phyloP scores from a whole-genome alignment of 2,329 filamentous ascomycete genomes.

The Sporothrix phasma region DNA sequence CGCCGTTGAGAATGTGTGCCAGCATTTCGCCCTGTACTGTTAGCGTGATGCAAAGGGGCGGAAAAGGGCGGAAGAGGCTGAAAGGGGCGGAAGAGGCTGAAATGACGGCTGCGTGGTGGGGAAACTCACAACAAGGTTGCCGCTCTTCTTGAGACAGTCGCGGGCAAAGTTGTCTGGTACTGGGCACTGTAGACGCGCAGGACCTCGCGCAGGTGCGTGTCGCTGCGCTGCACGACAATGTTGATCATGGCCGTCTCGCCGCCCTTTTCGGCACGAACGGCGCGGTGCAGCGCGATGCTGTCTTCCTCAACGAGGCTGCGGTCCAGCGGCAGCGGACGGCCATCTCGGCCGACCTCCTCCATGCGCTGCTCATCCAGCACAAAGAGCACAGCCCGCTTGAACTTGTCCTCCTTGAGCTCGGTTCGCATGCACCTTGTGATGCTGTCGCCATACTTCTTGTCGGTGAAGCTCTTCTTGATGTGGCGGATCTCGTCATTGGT shows the following conservation, averaged over 20 bases:
- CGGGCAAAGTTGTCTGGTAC: constrained; percentile 74
- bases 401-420: constrained; percentile 92
- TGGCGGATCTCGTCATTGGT: constrained; percentile 74
- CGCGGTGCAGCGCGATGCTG: constrained; percentile 57
- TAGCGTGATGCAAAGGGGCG: background rate
- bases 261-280: constrained; percentile 63
- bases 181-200: constrained; percentile 64
- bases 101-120: background rate
- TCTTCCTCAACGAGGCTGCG: constrained; percentile 56
- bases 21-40: constrained; percentile 74
- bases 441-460: constrained; percentile 82
- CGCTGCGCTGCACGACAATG: constrained; percentile 71
- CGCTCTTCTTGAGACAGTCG: constrained; percentile 78
- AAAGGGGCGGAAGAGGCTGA: constrained; percentile 4
- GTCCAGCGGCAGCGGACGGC: constrained; percentile 49
- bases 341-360: constrained; percentile 63
- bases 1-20: constrained; percentile 89
- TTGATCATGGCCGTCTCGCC: constrained; percentile 82
- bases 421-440: constrained; percentile 78
- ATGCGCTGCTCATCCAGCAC: constrained; percentile 76
- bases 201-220: constrained; percentile 72
- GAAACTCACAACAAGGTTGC: constrained; percentile 79
- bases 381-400: constrained; percentile 76
- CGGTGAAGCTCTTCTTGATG: constrained; percentile 82
- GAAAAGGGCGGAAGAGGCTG: background rate